phyloP scores from a whole-genome alignment of 495 filamentous ascomycete species.

The Aspergillus sclerotioniger region DNA sequence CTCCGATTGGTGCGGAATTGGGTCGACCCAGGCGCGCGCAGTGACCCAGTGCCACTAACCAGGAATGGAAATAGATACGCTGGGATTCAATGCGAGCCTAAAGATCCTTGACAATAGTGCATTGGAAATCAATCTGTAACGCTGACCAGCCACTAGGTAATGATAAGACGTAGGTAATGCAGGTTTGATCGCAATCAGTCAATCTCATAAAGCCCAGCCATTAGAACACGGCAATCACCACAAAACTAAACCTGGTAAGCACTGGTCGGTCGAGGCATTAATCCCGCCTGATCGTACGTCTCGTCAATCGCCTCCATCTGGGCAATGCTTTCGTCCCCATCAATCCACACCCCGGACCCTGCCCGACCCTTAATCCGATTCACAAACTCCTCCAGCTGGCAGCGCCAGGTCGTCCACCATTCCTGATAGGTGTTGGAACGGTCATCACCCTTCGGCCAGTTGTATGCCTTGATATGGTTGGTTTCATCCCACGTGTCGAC shows the following conservation, averaged over 20 bases:
- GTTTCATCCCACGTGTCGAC: slow-evolving; percentile 46
- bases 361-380: slow-evolving; percentile 46
- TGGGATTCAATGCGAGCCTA: background rate
- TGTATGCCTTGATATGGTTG: slow-evolving; percentile 46
- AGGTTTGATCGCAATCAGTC: background rate
- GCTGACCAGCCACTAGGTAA: too few species aligned
- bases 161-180: too few species aligned
- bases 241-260: slow-evolving; percentile 7
- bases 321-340: slow-evolving; percentile 47
- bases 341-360: slow-evolving; percentile 47
- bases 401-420: slow-evolving; percentile 51
- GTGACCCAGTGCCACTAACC: background rate
- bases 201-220: too few species aligned
- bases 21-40: background rate
- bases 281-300: slow-evolving; percentile 48
- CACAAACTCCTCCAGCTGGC: slow-evolving; percentile 58
- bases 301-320: slow-evolving; percentile 55
- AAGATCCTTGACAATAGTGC: background rate
- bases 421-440: slow-evolving; percentile 3
- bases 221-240: background rate
- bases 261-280: slow-evolving; percentile 26
- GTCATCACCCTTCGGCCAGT: slow-evolving; percentile 39
- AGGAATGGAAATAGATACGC: background rate
- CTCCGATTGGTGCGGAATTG: background rate
- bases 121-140: background rate